Evolutionary conservation across 2,329 filamentous ascomycete genomes (phyloP).

Genomic region (Penicillium sumatraense): DNA sequence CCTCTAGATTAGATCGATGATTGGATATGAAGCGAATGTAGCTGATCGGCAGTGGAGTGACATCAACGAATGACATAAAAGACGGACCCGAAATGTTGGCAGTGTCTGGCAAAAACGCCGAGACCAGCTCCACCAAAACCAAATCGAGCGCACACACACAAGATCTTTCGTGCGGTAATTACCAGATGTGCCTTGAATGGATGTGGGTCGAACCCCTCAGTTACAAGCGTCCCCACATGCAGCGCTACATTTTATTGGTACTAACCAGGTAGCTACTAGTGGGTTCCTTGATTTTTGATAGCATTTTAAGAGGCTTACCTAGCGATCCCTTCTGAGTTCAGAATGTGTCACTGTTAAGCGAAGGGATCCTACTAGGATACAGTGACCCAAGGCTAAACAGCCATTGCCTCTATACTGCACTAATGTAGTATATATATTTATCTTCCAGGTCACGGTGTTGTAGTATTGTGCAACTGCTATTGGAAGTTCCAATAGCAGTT

Average conservation of each 20-base stretch:
- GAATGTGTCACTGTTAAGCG: not conserved
- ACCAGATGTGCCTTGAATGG: not conserved
- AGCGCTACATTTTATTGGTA: not conserved
- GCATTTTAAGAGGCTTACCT: not conserved
- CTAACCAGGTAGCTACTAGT: not conserved
- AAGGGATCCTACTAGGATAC: not conserved
- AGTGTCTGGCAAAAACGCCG: conserved; percentile 28
- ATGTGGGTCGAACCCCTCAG: not conserved
- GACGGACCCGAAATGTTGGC: conserved; percentile 31
- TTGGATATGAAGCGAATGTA: conserved; percentile 13
- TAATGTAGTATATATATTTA: not conserved
- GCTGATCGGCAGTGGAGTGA: conserved; percentile 19
- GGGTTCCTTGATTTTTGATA: not conserved
- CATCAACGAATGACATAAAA: conserved; percentile 1
- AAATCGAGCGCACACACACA: not conserved
- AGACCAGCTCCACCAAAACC: not conserved
- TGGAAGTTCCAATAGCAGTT: too few species aligned
- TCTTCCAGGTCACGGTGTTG: not conserved
- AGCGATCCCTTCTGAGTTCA: not conserved
- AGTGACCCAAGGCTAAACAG: not conserved
- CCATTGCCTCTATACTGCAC: not conserved
- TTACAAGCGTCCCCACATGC: not conserved
- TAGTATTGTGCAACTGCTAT: too few species aligned
- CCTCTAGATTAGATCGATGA: not conserved
- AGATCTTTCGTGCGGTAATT: not conserved